Percentiles rank a stretch among this genome's conserved stretches.
phyloP scores from a whole-genome alignment of 164 flowering plant genomes.

The Stephania japonica region DNA sequence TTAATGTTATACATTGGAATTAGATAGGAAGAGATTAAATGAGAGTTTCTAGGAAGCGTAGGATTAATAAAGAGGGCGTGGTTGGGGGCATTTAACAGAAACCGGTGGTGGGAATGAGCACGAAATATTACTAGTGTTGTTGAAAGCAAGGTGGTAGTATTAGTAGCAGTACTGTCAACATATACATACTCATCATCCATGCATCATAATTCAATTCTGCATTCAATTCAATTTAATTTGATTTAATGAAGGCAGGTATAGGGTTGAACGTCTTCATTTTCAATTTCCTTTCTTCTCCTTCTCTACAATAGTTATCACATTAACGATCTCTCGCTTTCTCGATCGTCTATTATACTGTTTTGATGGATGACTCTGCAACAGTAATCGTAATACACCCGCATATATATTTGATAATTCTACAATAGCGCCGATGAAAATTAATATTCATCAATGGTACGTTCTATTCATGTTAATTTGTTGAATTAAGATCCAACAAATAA shows the following conservation, averaged over 20 bases:
- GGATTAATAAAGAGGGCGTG: conserved; percentile 20
- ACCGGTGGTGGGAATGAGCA: conserved; percentile 23
- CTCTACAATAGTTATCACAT: no score
- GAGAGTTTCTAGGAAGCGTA: not conserved
- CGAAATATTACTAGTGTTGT: conserved; percentile 8
- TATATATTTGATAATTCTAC: no score
- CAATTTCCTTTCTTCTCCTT: not conserved
- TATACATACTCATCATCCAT: conserved; percentile 5
- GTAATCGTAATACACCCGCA: no score
- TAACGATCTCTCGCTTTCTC: no score
- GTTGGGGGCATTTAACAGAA: conserved; percentile 28
- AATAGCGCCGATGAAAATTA: no score
- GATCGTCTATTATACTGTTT: no score
- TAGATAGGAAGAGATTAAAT: conserved; percentile 6
- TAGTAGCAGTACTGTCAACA: not conserved
- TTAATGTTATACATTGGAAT: not conserved
- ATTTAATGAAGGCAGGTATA: conserved; percentile 35
- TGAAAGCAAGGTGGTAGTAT: conserved; percentile 2
- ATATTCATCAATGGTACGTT: no score
- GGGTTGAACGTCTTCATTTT: conserved; percentile 6
- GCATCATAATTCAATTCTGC: conserved; percentile 27
- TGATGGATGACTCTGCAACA: no score
- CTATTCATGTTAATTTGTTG: no score
- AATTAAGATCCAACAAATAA: no score
- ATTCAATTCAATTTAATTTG: conserved; percentile 36